Base-by-base conservation (phyloP, 768 basidiomycete genomes). In the Phlebiopsis flavidoalba region DNA sequence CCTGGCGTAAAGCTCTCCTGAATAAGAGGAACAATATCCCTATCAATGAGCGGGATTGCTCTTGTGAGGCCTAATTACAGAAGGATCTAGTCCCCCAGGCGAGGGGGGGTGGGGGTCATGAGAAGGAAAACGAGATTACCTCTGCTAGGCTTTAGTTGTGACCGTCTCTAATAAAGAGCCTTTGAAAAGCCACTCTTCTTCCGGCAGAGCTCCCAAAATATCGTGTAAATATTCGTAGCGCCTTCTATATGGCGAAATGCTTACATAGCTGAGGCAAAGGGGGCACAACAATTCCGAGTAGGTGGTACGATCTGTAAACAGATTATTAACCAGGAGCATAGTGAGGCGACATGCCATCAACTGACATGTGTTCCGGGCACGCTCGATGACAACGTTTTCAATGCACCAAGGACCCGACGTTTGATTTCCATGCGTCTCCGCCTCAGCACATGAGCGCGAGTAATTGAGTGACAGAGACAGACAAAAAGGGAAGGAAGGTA, bases 371-470 rank as follows among this genome's bases (percentile, higher is more conserved):
- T 50, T 5, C 72, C 78, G 0, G n/a, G 73, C 75, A 36, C 76
- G 64, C 60, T 88, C 83, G 51, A 95, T 86, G 46, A 95, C 74
- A 1, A 80, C 78, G 61, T 87, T n/a, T n/a, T 90, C 55, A 96
- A 71, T 52, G 84, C 84, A 56, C 78, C 77, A 31, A 85, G 83
- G n/a, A 95, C 78, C 60, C 88, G 80, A 45, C 83, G 83, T 71
- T 92, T 92, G 70, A 81, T 89, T 69, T 95, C 93, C 21, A 87
- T 75, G 2, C n/a, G 86, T 84, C 49, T 91, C 86, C 0, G 84
- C 84, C 68, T 94, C 89, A 3, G 79, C 82, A 62, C n/a, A 93
- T 79, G 24, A 96, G 75, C 51, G 70, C 74, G n/a, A 93, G 77
- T 1, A 95, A 78, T 56, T 87, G 83, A n/a, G 79, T 75, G 21